Conservation (phyloP, 352 stramenopile genomes). For the Phytophthora fragariaefolia region DNA sequence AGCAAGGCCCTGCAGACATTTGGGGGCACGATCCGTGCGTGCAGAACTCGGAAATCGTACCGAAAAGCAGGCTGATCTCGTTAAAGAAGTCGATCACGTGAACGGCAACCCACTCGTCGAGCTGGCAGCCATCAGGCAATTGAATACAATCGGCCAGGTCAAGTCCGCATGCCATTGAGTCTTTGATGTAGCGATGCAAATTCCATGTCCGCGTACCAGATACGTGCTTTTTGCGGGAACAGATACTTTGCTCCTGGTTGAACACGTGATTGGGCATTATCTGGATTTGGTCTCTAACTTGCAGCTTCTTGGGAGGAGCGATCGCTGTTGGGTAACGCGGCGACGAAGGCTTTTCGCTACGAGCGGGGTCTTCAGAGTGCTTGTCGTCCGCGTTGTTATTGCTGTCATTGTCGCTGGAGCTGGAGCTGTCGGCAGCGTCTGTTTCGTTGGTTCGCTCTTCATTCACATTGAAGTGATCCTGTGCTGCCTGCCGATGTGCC, state of each 20-base stretch:
- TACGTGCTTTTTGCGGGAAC: constrained; percentile 59
- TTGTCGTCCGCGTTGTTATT: constrained; percentile 38
- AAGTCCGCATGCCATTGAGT: constrained; percentile 61
- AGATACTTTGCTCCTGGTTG: constrained; percentile 63
- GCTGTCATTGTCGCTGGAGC: constrained; percentile 12
- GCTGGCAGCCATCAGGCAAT: constrained; percentile 63
- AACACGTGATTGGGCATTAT: constrained; percentile 60
- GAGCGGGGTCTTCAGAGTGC: constrained; percentile 14
- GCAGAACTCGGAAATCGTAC: constrained; percentile 88
- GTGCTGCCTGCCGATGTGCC: constrained; percentile 2
- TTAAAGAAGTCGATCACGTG: constrained; percentile 94
- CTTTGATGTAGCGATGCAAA: constrained; percentile 74
- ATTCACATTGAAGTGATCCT: background rate
- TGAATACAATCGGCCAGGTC: constrained; percentile 71
- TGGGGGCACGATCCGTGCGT: constrained; percentile 64
- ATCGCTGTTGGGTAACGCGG: constrained; percentile 22
- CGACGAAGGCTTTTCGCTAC: constrained; percentile 29
- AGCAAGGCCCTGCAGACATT: constrained; percentile 83
- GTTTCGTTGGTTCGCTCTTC: constrained; percentile 15
- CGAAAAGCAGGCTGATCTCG: constrained; percentile 92
- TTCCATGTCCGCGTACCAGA: constrained; percentile 71
- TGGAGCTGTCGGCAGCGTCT: constrained; percentile 15
- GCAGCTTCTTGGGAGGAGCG: constrained; percentile 11
- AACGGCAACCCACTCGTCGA: constrained; percentile 77
- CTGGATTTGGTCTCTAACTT: constrained; percentile 22